These are phyloP conservation scores for Fusarium musae DNA, from an alignment of 2,329 filamentous ascomycete species.

Conservation along the genomic window DNA sequence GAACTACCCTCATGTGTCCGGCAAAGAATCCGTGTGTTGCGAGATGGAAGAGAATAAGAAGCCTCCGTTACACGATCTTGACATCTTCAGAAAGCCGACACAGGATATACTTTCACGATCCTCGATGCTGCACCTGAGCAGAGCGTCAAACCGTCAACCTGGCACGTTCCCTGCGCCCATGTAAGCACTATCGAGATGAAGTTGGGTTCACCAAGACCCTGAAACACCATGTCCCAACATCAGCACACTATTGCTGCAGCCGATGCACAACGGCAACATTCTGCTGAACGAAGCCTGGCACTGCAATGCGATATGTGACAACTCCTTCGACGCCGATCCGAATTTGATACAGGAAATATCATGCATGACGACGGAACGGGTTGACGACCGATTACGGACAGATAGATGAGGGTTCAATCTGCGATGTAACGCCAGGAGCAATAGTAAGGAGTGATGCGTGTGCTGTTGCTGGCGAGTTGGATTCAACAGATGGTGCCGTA, in stretches of 20 bases:
- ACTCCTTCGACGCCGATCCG: not conserved
- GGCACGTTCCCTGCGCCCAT: fast-evolving
- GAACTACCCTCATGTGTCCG: not conserved
- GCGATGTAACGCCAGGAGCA: not conserved
- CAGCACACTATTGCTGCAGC: not conserved
- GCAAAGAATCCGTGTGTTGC: not conserved
- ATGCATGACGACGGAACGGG: fast-evolving
- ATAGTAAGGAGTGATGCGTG: not conserved
- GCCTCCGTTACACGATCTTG: fast-evolving
- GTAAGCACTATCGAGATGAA: not conserved
- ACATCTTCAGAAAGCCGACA: not conserved
- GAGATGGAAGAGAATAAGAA: not conserved
- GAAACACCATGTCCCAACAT: not conserved
- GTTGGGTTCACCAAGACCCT: not conserved
- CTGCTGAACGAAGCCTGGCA: not conserved
- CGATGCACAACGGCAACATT: not conserved
- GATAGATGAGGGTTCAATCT: not conserved
- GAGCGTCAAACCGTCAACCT: not conserved
- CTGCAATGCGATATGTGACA: not conserved
- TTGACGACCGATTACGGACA: not conserved
- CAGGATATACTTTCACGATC: not conserved
- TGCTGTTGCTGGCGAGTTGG: not conserved
- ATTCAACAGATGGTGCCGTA: not conserved
- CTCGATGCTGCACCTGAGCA: not conserved
- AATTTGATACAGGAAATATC: not conserved